Evolutionary conservation across 768 basidiomycete species (phyloP), one percentile per base, ranked within the genome.

Genomic region (Cystobasidium ongulense): DNA sequence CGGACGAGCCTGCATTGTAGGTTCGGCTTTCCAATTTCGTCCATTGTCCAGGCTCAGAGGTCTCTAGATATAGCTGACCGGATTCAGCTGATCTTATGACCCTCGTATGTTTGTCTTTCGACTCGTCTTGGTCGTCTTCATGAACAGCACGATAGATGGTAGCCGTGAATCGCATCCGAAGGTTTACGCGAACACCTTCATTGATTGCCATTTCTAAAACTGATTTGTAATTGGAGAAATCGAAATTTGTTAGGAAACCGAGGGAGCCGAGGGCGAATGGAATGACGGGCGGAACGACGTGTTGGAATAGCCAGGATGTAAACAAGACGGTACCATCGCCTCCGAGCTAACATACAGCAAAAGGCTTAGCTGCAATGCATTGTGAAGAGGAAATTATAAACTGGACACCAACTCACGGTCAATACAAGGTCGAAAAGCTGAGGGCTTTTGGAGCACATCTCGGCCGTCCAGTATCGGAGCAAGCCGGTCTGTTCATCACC

Each of bases 81-180:
- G 92, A 94, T 75, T 91, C 90, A 1, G 87, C 91, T 78, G 90
- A 92, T 83, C 95, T 93, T 63, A 97, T 88, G 0, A 95, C 96
- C 74, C 90, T 89, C 53, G 80, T 43, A 75, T 77, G 29, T 87
- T 79, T 59, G 84, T 82, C 78, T 84, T 87, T 29, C n/a, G 27
- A 23, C n/a, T 25, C 66, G 10, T 25, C 36, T 18, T 46, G 27
- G 1, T 64, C 11, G 74, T 88, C 85, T 79, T 89, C 90, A 29
- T 87, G 85, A 52, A 96, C 87, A 3, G 93, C 90, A 46, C 96
- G 90, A 81, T 95, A 99, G 15, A 99, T 91, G 4, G 96, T 98
- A 81, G 96, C 98, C 8, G 95, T 98, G 81, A 99, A 99, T 33
- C 96, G 88, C 96, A 99, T 99, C 62, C 96, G 89, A 17, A 99